phyloP scores from a whole-genome alignment of 2,329 filamentous ascomycete genomes.

The Arachnopeziza araneosa region DNA sequence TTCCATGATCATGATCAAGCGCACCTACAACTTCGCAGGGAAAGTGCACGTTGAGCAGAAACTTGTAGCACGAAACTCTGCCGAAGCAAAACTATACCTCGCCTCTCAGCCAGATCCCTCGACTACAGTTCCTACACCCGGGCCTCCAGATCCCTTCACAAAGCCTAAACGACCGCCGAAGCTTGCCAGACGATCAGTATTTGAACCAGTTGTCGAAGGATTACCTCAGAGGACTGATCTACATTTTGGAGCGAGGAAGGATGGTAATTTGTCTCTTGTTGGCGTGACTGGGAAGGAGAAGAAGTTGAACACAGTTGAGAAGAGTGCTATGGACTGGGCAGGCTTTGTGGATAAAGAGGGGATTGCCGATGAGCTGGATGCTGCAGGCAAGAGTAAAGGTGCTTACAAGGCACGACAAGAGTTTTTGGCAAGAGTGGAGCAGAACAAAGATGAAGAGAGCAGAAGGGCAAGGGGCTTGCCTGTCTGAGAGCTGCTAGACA shows the following conservation, averaged over 20 bases:
- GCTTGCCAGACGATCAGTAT: conserved; percentile 46
- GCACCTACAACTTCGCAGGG: conserved; percentile 70
- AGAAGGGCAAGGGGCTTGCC: conserved; percentile 41
- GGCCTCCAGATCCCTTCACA: conserved; percentile 37
- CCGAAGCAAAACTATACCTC: conserved; percentile 60
- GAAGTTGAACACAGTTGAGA: conserved; percentile 67
- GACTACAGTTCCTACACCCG: conserved; percentile 18
- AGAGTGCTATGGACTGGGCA: conserved; percentile 69
- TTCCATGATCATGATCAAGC: conserved; percentile 55
- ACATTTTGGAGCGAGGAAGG: conserved; percentile 46
- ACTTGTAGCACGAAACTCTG: conserved; percentile 57
- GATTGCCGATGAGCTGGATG: conserved; percentile 61
- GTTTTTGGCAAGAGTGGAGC: conserved; percentile 61
- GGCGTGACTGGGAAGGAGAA: conserved; percentile 43
- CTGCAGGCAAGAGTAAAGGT: conserved; percentile 59
- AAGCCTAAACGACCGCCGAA: conserved; percentile 30
- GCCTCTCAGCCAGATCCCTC: conserved; percentile 37
- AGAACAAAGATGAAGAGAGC: conserved; percentile 55
- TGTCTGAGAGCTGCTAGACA: background rate
- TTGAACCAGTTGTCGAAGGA: conserved; percentile 50
- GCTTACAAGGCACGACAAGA: conserved; percentile 58
- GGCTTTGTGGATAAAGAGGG: conserved; percentile 67
- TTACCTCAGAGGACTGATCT: conserved; percentile 47
- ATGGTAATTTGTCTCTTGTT: conserved; percentile 2
- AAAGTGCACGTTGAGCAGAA: conserved; percentile 68